Base-by-base conservation (phyloP, 78 protist genomes). In the Corallochytrium limacisporum region DNA sequence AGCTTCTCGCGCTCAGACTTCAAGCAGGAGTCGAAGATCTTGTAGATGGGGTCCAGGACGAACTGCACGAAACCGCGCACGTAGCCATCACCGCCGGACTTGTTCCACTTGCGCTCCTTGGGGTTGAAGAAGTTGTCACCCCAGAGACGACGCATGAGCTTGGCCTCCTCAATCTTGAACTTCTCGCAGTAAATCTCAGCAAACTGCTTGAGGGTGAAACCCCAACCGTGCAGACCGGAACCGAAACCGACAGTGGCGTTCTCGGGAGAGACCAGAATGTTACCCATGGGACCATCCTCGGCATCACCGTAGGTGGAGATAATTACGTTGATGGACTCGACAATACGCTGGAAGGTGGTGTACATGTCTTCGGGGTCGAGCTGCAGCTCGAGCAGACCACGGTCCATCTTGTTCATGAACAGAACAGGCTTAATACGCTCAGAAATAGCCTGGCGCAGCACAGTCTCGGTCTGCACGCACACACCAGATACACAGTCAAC, bases 381-480 rank as follows among this genome's bases (percentile, higher is more conserved):
- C 78, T 92, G 90, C 57, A 93, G 90, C 80, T 91, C 96, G 43
- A 91, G 85, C 38, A 96, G 72, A 49, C 72, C 92, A 65, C 98
- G 96, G 85, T 97, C 99, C 51, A 94, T 62, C 88, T 97, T 97
- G 97, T 97, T 97, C 72, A 97, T 60, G 65, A 87, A 84, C 48
- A 94, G 83, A 26, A 91, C 92, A 53, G 99, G 99, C 60, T 71
- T 73, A 77, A 97, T 91, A 55, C 98, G 91, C 85, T 97, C 99
- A 33, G 85, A 79, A 10, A 95, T 88, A n/a, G 99, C 98, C 85
- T 95, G 98, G 36, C 99, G 90, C 32, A 95, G 88, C 68, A 94
- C 98, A 48, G 98, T 95, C 82, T 97, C 99, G 54, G 99, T 95
- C 82, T 97, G 99, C 62, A 94, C 98, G 74, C 97, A 94, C 60